Percentiles rank a stretch among this genome's conserved stretches.
phyloP scores from a whole-genome alignment of 257 asterid genomes.

The Solanum microdontum region DNA sequence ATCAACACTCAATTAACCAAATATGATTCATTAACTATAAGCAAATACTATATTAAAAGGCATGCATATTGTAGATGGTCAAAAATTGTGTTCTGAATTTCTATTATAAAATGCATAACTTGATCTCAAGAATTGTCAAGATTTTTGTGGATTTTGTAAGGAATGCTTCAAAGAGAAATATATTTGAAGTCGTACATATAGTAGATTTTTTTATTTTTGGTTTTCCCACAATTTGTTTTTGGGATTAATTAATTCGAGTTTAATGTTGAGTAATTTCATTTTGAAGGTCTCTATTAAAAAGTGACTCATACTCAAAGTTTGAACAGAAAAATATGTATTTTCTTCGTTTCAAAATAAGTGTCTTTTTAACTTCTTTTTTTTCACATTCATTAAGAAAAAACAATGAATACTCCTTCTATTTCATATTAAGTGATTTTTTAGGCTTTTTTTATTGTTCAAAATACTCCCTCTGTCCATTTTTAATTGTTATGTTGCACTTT shows the following conservation, averaged over 20 bases:
- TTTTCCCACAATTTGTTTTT: background rate
- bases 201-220: background rate
- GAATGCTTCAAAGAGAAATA: background rate
- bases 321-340: background rate
- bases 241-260: background rate
- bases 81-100: background rate
- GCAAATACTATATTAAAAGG: background rate
- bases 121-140: background rate
- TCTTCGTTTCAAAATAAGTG: background rate
- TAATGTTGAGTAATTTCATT: background rate
- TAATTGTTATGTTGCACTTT: too few species aligned
- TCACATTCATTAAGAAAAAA: background rate
- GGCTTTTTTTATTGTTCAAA: too few species aligned
- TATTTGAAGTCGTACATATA: background rate
- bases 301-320: background rate
- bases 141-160: background rate
- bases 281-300: background rate
- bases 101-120: background rate
- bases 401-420: background rate
- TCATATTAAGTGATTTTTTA: background rate
- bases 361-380: background rate
- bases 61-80: background rate
- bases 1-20: background rate
- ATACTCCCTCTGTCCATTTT: fast-evolving
- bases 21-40: background rate